phyloP scores from a whole-genome alignment of 352 stramenopile genomes.

The Globisporangium mamillatum region DNA sequence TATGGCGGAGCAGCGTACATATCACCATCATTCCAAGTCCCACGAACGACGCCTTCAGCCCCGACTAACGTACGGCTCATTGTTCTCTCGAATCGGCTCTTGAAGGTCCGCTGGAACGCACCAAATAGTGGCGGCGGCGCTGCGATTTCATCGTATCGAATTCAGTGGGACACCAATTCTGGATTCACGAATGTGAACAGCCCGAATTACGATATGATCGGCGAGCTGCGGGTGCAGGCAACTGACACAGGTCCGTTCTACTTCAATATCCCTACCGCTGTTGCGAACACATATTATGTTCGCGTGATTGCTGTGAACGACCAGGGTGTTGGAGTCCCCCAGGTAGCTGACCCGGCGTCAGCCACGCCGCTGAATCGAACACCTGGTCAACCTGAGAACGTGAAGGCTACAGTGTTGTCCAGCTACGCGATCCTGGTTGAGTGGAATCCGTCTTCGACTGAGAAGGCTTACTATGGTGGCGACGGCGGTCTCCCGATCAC shows the following conservation, averaged over 20 bases:
- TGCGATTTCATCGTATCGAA: conserved; percentile 78
- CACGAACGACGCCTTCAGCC: conserved; percentile 36
- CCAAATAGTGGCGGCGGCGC: conserved; percentile 69
- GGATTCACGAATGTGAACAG: conserved; percentile 74
- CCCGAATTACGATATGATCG: conserved; percentile 64
- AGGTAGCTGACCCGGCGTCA: conserved; percentile 42
- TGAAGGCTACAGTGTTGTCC: conserved; percentile 73
- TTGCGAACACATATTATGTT: conserved; percentile 75
- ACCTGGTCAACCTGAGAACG: conserved; percentile 68
- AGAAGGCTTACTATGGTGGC: conserved; percentile 87
- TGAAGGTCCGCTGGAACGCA: conserved; percentile 79
- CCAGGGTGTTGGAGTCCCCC: conserved; percentile 62
- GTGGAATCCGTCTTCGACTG: conserved; percentile 84
- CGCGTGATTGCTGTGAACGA: conserved; percentile 92
- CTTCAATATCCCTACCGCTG: conserved; percentile 87
- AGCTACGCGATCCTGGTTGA: conserved; percentile 90
- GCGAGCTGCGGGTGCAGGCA: conserved; percentile 34
- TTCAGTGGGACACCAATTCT: conserved; percentile 90
- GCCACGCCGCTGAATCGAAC: conserved; percentile 62
- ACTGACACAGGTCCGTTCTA: conserved; percentile 72
- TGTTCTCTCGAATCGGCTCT: conserved; percentile 50
- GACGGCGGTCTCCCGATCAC: conserved; percentile 91
- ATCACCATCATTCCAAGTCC: conserved; percentile 48
- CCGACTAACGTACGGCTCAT: conserved; percentile 47
- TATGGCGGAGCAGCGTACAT: conserved; percentile 54